Percentiles rank a stretch among this genome's conserved stretches.
phyloP scores from a whole-genome alignment of 768 basidiomycete genomes.

The Pleurotus salmoneostramineus region DNA sequence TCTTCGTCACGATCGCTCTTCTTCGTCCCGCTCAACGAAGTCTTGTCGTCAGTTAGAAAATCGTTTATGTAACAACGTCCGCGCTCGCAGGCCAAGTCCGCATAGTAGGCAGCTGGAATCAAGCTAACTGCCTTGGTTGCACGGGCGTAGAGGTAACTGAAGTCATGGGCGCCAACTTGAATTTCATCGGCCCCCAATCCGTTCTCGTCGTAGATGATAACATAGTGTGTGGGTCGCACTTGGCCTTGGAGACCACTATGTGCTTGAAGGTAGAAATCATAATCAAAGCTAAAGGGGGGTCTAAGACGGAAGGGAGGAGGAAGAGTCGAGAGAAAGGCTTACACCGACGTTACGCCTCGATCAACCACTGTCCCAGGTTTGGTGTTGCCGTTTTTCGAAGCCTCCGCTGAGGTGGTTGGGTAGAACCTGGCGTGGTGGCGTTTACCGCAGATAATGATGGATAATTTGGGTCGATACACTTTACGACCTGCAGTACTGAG shows the following conservation, averaged over 20 bases:
- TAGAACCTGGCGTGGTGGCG: constrained; percentile 39
- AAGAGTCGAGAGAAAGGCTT: constrained; percentile 19
- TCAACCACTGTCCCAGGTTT: constrained; percentile 79
- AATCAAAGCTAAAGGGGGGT: constrained; percentile 46
- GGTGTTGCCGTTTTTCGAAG: constrained; percentile 70
- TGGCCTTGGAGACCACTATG: constrained; percentile 72
- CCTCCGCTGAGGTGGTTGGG: constrained; percentile 43
- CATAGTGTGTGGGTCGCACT: constrained; percentile 75
- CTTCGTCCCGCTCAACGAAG: constrained; percentile 26
- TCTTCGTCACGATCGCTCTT: constrained; percentile 34
- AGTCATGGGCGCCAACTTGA: constrained; percentile 67
- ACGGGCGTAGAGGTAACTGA: constrained; percentile 74
- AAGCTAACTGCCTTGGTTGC: constrained; percentile 84
- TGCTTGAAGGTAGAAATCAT: constrained; percentile 69
- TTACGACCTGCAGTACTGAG: constrained; percentile 36
- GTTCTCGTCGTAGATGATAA: constrained; percentile 77
- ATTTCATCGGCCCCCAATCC: constrained; percentile 63
- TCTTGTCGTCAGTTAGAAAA: constrained; percentile 51
- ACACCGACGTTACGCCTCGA: constrained; percentile 71
- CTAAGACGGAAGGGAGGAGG: not conserved
- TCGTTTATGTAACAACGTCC: constrained; percentile 75
- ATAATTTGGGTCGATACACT: constrained; percentile 56
- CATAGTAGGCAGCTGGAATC: constrained; percentile 77
- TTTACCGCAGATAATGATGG: constrained; percentile 72
- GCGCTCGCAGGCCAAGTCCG: constrained; percentile 79